Conservation (phyloP, 352 stramenopile genomes). For the Pythium chondricola region DNA sequence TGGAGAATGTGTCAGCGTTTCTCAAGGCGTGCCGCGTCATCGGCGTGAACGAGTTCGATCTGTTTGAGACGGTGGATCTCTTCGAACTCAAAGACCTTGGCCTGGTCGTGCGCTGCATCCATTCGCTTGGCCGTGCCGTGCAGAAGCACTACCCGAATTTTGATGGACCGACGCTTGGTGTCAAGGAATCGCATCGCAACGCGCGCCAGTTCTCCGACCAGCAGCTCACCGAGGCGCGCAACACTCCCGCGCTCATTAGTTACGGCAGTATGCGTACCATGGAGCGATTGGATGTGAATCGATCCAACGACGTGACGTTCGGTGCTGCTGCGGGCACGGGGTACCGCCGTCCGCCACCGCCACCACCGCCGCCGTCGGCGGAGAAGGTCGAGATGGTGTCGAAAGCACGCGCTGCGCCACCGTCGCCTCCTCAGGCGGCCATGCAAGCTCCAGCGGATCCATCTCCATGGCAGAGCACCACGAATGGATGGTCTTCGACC, state of each 20-base stretch:
- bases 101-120: slow-evolving; percentile 75
- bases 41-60: slow-evolving; percentile 85
- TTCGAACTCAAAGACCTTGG: slow-evolving; percentile 87
- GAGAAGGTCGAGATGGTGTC: slow-evolving; percentile 70
- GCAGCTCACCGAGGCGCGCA: slow-evolving; percentile 55
- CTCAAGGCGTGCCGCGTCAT: slow-evolving; percentile 77
- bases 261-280: slow-evolving; percentile 72
- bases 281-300: slow-evolving; percentile 40
- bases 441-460: not conserved
- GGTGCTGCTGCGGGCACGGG: slow-evolving; percentile 54
- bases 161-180: slow-evolving; percentile 62
- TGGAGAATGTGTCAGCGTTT: slow-evolving; percentile 89
- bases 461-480: no score
- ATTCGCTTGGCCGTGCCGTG: slow-evolving; percentile 62
- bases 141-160: slow-evolving; percentile 74
- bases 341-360: slow-evolving; percentile 47
- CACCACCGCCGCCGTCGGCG: slow-evolving; percentile 58
- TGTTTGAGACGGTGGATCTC: slow-evolving; percentile 88
- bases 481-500: no score
- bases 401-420: slow-evolving; percentile 33
- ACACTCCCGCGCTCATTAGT: slow-evolving; percentile 55
- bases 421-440: slow-evolving; percentile 1
- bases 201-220: slow-evolving; percentile 61
- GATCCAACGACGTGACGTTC: slow-evolving; percentile 69
- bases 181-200: slow-evolving; percentile 81